Base-by-base conservation (phyloP, 1,139 yeast genomes). In the Suhomyces bolitotheri region DNA sequence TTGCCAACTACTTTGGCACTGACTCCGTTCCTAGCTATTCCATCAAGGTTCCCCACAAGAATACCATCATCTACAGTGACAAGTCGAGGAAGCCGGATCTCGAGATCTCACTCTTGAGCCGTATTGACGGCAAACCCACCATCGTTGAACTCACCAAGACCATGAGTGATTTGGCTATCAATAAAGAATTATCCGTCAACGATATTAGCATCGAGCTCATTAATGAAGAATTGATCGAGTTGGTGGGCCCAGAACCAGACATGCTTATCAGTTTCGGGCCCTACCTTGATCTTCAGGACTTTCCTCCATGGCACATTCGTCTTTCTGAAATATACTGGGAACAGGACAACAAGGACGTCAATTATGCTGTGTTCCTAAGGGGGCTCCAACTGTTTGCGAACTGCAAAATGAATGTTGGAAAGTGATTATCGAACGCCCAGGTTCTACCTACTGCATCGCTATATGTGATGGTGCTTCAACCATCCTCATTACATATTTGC, bases 231-330 rank as follows among this genome's bases (percentile, higher is more conserved):
- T 69, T 88, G 46, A 67, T 73, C 22, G 87, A 80, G 48, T 67
- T 88, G 37, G 94, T 89, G 17, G 92, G 96, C 3, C 75, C 73
- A 9, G 98, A 94, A 57, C 98, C 98, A 0, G 98, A 94, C 56
- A 68, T 92, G 45, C 68, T 92, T 35, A 70, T 94, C 27, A 66
- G 86, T 38, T 92, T 92, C 60, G 88, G 89, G n/a, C 95, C 97
- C 7, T 69, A 70, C 12, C 69, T 92, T 45, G 95, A 89, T 56
- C 72, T 94, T 35, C 95, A 89, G 58, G 97, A 95, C 21, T 94
- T 82, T 58, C 97, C 98, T 13, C 99, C 99, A 16, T 92, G 98
- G 98, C 97, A 92, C 54, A 78, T 89, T 27, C 73, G 98, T 43
- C 74, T 94, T 39, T 76, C 90, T 7, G 99, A 92, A 54, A 79